These are phyloP conservation scores for Xylariaceae sp. DNA, from an alignment of 2,329 filamentous ascomycete genomes.

Conservation along the genomic window DNA sequence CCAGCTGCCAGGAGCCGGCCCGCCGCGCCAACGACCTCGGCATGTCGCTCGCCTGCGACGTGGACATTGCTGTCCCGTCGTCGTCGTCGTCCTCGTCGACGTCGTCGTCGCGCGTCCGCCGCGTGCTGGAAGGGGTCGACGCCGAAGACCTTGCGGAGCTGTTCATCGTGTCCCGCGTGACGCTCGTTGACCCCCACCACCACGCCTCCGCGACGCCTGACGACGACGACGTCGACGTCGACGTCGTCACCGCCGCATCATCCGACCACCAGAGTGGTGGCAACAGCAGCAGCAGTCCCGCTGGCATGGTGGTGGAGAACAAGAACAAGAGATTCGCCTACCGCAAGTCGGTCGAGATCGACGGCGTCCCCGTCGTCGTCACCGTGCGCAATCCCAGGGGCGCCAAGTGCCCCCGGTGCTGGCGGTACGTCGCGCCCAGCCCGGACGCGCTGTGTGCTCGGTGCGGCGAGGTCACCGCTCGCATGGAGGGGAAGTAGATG, in stretches of 20 bases:
- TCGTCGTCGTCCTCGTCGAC: no score
- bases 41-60: conserved; percentile 70
- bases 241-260: not conserved
- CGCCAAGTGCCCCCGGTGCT: conserved; percentile 80
- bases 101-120: no score
- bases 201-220: no score
- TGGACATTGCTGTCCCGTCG: conserved; percentile 49
- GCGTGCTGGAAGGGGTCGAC: conserved; percentile 12
- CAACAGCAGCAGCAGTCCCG: no score
- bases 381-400: conserved; percentile 41
- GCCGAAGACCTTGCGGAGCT: conserved; percentile 50
- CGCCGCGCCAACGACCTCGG: conserved; percentile 65
- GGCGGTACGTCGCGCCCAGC: conserved; percentile 70
- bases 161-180: conserved; percentile 53
- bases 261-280: not conserved
- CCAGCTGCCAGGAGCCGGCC: conserved; percentile 66
- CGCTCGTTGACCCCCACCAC: no score
- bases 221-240: not conserved
- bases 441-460: conserved; percentile 62
- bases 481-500: no score
- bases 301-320: no score
- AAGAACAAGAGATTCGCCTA: conserved; percentile 31
- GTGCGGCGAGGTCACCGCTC: conserved; percentile 59
- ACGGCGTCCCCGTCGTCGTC: conserved; percentile 28
- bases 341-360: conserved; percentile 34